Percentiles rank a stretch among this genome's conserved stretches.
Conservation (phyloP, 495 filamentous ascomycete species). For the Aspergillus haitiensis region DNA sequence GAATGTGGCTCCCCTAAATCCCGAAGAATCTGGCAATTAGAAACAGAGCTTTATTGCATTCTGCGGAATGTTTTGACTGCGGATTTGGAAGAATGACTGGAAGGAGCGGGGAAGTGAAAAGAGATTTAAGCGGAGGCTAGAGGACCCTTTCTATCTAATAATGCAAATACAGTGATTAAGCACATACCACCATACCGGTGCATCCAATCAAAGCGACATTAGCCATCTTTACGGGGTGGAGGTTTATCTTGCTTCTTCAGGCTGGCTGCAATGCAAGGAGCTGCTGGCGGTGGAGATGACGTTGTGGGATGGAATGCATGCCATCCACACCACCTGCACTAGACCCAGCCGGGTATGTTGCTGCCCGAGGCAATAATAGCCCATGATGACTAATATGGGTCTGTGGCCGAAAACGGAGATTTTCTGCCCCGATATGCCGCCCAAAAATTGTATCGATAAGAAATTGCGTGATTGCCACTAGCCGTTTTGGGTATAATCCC, state of each 20-base stretch:
- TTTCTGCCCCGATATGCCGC: slow-evolving; percentile 28
- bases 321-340: not conserved
- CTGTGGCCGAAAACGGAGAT: slow-evolving; percentile 24
- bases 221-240: slow-evolving; percentile 31
- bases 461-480: slow-evolving; percentile 48
- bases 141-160: not conserved
- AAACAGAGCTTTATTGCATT: not conserved
- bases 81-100: slow-evolving; percentile 7
- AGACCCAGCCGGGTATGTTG: slow-evolving; percentile 1
- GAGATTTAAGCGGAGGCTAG: too few relatives aligned
- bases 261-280: not conserved
- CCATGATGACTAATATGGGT: slow-evolving; percentile 24
- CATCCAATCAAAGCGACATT: slow-evolving; percentile 47
- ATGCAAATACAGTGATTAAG: not conserved
- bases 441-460: slow-evolving; percentile 36
- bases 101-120: too few relatives aligned
- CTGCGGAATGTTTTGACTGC: not conserved
- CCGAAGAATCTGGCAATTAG: not conserved
- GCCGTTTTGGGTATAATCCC: slow-evolving; percentile 32
- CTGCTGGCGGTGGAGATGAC: slow-evolving; percentile 10
- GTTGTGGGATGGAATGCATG: slow-evolving; percentile 6
- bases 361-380: slow-evolving; percentile 25
- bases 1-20: slow-evolving; percentile 49
- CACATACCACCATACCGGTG: slow-evolving; percentile 52
- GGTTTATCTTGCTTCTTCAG: not conserved